Percentiles rank a stretch among this genome's conserved stretches.
Conservation (phyloP, 2,329 filamentous ascomycete genomes). For the Clonostachys byssicola region DNA sequence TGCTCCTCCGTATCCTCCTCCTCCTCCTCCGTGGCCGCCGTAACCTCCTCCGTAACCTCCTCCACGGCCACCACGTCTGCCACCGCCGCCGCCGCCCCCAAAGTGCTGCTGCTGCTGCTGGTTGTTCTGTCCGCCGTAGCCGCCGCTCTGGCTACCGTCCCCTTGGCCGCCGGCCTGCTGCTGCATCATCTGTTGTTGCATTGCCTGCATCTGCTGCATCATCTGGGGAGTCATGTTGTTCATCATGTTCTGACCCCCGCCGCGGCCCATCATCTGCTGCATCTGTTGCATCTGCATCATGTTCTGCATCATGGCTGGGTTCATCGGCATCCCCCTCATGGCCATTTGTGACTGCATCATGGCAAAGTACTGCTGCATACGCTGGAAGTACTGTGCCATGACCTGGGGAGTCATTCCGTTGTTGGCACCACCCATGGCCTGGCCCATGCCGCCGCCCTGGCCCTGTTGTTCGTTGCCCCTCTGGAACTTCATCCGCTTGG, state of each 20-base stretch:
- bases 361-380: slow-evolving; percentile 95
- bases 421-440: slow-evolving; percentile 32
- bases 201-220: slow-evolving; percentile 53
- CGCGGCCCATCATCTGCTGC: slow-evolving; percentile 47
- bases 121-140: slow-evolving; percentile 10
- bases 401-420: slow-evolving; percentile 86
- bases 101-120: slow-evolving; percentile 41
- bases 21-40: slow-evolving; percentile 24
- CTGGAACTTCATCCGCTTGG: slow-evolving; percentile 53
- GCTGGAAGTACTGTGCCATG: slow-evolving; percentile 98
- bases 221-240: slow-evolving; percentile 43
- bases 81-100: slow-evolving; percentile 5
- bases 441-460: slow-evolving; percentile 28
- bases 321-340: slow-evolving; percentile 69
- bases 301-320: slow-evolving; percentile 72
- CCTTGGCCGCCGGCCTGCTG: slow-evolving; percentile 11
- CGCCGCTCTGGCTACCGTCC: slow-evolving; percentile 11
- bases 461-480: slow-evolving; percentile 22
- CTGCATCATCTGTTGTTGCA: slow-evolving; percentile 31
- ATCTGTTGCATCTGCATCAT: slow-evolving; percentile 76
- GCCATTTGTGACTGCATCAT: slow-evolving; percentile 94
- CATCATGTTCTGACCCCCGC: slow-evolving; percentile 32
- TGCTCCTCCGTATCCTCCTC: slow-evolving; percentile 24
- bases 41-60: slow-evolving; percentile 16
- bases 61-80: slow-evolving; percentile 21